phyloP scores from a whole-genome alignment of 148 eudicot genomes.

The Polygonum maritimum region DNA sequence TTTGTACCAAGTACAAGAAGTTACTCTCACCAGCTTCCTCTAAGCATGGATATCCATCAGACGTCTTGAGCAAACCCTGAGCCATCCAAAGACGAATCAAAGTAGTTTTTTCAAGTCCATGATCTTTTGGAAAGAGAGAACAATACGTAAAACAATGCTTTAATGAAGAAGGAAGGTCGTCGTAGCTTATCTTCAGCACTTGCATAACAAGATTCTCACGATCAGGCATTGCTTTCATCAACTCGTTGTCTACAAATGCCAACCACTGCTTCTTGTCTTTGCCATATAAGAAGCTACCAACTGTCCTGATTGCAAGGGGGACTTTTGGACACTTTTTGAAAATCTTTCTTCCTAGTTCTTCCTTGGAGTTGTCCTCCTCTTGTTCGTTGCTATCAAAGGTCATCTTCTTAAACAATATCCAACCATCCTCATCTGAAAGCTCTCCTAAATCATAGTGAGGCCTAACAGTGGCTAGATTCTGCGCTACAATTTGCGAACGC shows the following conservation, averaged over 20 bases:
- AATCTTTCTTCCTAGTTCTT: background rate
- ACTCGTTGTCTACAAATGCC: conserved; percentile 12
- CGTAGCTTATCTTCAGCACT: conserved; percentile 28
- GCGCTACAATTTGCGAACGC: conserved; percentile 18
- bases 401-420: conserved; percentile 22
- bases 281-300: conserved; percentile 24
- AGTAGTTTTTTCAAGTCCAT: conserved; percentile 9
- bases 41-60: background rate
- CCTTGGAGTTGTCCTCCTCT: background rate
- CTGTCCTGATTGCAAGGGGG: conserved; percentile 23
- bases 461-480: conserved; percentile 13
- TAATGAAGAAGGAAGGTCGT: conserved; percentile 8
- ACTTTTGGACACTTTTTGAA: conserved; percentile 14
- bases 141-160: background rate
- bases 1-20: conserved; percentile 12
- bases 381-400: conserved; percentile 13
- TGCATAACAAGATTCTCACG: conserved; percentile 16
- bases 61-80: conserved; percentile 11
- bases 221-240: conserved; percentile 14
- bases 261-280: conserved; percentile 21
- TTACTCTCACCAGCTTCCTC: conserved; percentile 20
- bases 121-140: background rate
- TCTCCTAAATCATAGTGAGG: conserved; percentile 12
- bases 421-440: conserved; percentile 18
- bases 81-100: conserved; percentile 19